phyloP scores from a whole-genome alignment of 2,329 filamentous ascomycete genomes.

The Ophiostoma sp. region DNA sequence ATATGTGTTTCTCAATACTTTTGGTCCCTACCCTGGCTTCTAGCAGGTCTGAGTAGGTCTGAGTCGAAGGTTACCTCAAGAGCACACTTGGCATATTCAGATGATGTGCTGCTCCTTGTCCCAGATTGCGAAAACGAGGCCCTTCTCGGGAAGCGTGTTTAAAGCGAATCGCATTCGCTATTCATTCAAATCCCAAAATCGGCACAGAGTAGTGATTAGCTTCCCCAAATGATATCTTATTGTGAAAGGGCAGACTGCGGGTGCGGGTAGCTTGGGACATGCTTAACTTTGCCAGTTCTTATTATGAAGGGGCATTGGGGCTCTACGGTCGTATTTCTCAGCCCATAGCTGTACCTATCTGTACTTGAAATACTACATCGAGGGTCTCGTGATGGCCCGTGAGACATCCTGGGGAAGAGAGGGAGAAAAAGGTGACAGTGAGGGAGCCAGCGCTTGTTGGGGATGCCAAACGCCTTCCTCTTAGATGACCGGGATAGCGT shows the following conservation, averaged over 20 bases:
- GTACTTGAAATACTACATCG: not conserved
- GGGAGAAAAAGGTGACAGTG: not conserved
- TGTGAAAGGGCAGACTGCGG: too few species aligned
- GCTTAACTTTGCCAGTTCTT: not conserved
- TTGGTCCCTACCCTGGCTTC: not conserved
- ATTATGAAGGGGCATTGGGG: conserved; percentile 1
- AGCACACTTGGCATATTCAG: not conserved
- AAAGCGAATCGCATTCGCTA: not conserved
- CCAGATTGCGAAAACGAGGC: not conserved
- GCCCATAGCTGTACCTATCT: not conserved
- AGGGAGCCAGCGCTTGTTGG: not conserved
- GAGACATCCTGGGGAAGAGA: conserved; percentile 3
- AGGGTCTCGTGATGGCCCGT: not conserved
- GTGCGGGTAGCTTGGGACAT: not conserved
- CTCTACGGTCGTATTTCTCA: not conserved
- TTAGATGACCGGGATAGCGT: not conserved
- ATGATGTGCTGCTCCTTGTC: not conserved
- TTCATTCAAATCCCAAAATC: not conserved
- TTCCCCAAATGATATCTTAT: not conserved
- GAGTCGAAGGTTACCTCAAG: not conserved
- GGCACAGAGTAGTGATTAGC: not conserved
- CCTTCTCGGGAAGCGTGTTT: not conserved
- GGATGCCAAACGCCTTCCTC: not conserved
- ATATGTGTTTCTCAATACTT: not conserved
- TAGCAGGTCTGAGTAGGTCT: not conserved